Conservation (phyloP, 805 yeast genomes). For the Blastobotrys attinorum region DNA sequence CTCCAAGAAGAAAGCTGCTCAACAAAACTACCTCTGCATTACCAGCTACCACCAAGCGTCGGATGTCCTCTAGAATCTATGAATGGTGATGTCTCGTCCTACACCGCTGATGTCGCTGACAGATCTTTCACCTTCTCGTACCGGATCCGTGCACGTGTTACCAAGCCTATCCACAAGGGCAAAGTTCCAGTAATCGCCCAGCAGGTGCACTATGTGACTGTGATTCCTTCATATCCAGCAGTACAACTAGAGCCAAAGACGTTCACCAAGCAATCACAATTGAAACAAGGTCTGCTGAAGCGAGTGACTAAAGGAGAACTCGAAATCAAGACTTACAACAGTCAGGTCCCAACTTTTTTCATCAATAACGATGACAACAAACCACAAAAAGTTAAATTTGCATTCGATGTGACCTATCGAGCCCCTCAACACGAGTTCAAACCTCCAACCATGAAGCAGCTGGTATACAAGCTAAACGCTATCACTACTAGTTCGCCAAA, state of each 20-base stretch:
- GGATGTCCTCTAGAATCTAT: background rate
- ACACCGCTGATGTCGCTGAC: background rate
- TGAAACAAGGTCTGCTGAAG: conserved; percentile 3
- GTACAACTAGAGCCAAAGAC: background rate
- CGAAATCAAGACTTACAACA: background rate
- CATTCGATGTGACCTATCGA: background rate
- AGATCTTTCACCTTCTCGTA: background rate
- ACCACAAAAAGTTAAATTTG: background rate
- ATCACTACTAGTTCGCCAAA: conserved; percentile 8
- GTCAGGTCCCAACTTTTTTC: background rate
- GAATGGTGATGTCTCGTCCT: background rate
- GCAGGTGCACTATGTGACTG: background rate
- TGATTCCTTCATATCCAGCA: conserved; percentile 4
- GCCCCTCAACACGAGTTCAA: background rate
- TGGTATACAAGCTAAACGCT: conserved; percentile 3
- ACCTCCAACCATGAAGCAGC: conserved; percentile 8
- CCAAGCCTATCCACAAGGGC: background rate
- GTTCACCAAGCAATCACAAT: background rate
- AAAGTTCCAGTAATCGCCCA: background rate
- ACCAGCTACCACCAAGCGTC: conserved; percentile 3
- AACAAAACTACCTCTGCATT: background rate
- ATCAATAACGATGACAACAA: background rate
- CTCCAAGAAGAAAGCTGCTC: conserved; percentile 6
- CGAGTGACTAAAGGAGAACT: background rate
- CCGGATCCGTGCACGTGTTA: conserved; percentile 4